Percentiles rank a stretch among this genome's conserved stretches.
These are phyloP conservation scores for Apophysomyces elegans DNA, from an alignment of 371 early-diverging fungal species.

Conservation along the genomic window DNA sequence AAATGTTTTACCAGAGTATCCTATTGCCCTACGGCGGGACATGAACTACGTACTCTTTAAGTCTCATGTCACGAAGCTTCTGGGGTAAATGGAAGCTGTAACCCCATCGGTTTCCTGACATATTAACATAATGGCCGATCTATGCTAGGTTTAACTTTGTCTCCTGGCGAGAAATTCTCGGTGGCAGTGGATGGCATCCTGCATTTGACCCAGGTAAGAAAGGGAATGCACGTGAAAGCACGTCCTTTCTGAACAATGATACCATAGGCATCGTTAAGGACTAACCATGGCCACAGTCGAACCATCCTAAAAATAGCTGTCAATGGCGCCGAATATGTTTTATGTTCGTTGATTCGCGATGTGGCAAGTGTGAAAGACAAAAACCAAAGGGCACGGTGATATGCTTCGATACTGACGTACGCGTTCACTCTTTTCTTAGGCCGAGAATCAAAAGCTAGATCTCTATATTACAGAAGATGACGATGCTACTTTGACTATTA, in stretches of 20 bases:
- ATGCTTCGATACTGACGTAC: neutral
- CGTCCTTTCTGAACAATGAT: neutral
- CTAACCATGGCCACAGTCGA: neutral
- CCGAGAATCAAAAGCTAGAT: neutral
- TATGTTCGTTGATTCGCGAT: conserved; percentile 8
- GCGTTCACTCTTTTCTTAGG: neutral
- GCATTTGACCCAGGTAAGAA: neutral
- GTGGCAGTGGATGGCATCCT: conserved; percentile 1
- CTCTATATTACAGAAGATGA: conserved; percentile 4
- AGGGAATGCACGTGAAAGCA: neutral
- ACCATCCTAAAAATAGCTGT: neutral
- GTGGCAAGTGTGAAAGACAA: neutral
- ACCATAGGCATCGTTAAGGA: neutral
- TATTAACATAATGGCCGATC: neutral
- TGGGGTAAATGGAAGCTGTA: neutral
- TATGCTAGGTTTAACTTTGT: conserved; percentile 4
- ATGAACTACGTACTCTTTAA: too few relatives aligned
- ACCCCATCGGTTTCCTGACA: neutral
- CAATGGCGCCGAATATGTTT: neutral
- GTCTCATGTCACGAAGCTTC: conserved; percentile 8
- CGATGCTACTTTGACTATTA: neutral
- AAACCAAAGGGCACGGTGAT: neutral
- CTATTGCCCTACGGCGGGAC: too few relatives aligned
- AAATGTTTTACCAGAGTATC: too few relatives aligned
- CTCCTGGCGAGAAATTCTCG: neutral